These are phyloP conservation scores for Ogataea pignaliae DNA, from an alignment of 805 yeast species.

Conservation along the genomic window DNA sequence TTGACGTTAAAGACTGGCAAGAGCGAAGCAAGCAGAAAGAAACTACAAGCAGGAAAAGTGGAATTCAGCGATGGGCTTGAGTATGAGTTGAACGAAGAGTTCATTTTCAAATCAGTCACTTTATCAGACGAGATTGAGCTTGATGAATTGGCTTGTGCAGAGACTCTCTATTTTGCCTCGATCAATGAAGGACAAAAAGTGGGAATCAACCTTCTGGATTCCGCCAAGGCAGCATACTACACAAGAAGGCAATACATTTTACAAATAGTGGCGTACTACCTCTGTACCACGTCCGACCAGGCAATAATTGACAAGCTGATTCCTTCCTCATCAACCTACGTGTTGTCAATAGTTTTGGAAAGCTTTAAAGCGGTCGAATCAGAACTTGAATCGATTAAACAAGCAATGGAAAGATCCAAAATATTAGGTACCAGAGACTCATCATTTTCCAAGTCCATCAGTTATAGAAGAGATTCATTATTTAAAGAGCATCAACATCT, in stretches of 20 bases:
- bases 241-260: slow-evolving; percentile 69
- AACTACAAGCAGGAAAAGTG: slow-evolving; percentile 44
- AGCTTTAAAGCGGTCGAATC: slow-evolving; percentile 58
- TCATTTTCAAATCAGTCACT: slow-evolving; percentile 53
- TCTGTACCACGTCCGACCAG: slow-evolving; percentile 20
- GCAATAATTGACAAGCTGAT: slow-evolving; percentile 1
- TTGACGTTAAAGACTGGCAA: slow-evolving; percentile 41
- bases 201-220: slow-evolving; percentile 49
- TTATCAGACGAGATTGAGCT: slow-evolving; percentile 63
- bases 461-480: slow-evolving; percentile 58
- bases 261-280: slow-evolving; percentile 49
- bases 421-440: slow-evolving; percentile 42
- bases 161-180: slow-evolving; percentile 51
- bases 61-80: slow-evolving; percentile 51
- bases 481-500: slow-evolving; percentile 66
- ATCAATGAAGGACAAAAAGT: slow-evolving; percentile 31
- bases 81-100: slow-evolving; percentile 60
- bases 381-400: slow-evolving; percentile 51
- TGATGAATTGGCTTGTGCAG: slow-evolving; percentile 75
- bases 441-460: slow-evolving; percentile 43
- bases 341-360: slow-evolving; percentile 42
- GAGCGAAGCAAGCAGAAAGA: slow-evolving; percentile 42
- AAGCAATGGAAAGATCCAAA: slow-evolving; percentile 45
- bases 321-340: slow-evolving; percentile 4
- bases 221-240: slow-evolving; percentile 66